Conservation (phyloP, 2,329 filamentous ascomycete species). For the Fusarium caatingaense region DNA sequence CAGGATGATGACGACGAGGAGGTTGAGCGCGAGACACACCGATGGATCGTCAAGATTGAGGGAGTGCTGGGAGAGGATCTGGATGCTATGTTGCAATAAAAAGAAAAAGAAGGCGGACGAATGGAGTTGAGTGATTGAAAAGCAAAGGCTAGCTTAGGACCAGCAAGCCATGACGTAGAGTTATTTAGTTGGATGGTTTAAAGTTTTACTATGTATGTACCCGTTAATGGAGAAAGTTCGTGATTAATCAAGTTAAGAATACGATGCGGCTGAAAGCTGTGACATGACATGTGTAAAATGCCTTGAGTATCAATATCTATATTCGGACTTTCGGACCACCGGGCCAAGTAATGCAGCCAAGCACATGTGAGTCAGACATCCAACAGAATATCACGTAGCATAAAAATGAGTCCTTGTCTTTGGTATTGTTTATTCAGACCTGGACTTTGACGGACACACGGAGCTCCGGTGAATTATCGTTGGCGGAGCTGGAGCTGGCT, state of each 20-base stretch:
- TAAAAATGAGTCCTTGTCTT: background rate
- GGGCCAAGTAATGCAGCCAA: background rate
- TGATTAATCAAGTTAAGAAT: background rate
- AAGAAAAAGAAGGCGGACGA: constrained; percentile 47
- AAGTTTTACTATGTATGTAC: constrained; percentile 23
- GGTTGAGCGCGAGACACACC: constrained; percentile 88
- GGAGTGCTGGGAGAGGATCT: constrained; percentile 88
- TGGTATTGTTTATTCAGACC: background rate
- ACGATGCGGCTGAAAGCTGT: constrained; percentile 1
- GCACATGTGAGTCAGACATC: constrained; percentile 25
- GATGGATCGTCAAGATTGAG: constrained; percentile 93
- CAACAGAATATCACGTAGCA: background rate
- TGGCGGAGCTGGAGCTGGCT: constrained; percentile 10
- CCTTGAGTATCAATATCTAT: background rate
- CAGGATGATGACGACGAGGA: constrained; percentile 96
- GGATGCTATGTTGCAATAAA: constrained; percentile 90
- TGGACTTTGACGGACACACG: constrained; percentile 21
- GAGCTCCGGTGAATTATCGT: constrained; percentile 46
- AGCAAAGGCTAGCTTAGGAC: constrained; percentile 25
- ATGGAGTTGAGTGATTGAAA: constrained; percentile 27
- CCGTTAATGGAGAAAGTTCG: constrained; percentile 19
- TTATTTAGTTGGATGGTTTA: constrained; percentile 4
- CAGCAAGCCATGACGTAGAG: constrained; percentile 28
- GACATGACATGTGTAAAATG: background rate
- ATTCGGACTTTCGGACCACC: constrained; percentile 12